A percentile compares a stretch with the other conserved stretches of the same genome.
Conservation (phyloP, 345 rosid genomes). For the Murraya koenigii region DNA sequence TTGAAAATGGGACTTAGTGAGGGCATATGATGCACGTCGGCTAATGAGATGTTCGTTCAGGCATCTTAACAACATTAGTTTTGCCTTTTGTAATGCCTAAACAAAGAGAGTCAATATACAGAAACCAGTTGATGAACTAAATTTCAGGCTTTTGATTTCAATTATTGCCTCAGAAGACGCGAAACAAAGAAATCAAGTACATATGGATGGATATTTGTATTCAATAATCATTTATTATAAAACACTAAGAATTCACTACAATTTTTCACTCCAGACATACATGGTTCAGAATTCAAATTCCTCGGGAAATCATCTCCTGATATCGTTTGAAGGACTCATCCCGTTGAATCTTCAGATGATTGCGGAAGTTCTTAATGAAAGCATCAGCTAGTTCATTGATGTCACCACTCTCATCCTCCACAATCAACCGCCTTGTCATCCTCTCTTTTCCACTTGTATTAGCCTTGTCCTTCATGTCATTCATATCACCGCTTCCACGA, state of each 20-base stretch:
- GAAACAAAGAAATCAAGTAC: too few species aligned
- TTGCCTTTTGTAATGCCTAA: neutral
- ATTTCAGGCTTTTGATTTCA: too few species aligned
- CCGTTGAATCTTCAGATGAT: slow-evolving; percentile 2
- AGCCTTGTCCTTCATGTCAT: neutral
- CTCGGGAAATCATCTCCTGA: neutral
- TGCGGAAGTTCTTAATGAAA: slow-evolving; percentile 27
- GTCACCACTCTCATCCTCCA: slow-evolving; percentile 6
- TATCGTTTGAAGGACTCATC: slow-evolving; percentile 6
- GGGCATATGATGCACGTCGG: neutral
- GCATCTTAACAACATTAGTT: neutral
- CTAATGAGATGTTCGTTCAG: neutral
- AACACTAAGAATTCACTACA: too few species aligned
- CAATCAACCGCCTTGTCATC: neutral
- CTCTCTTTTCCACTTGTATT: neutral
- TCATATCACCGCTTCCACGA: neutral
- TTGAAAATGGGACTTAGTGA: neutral
- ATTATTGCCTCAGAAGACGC: too few species aligned
- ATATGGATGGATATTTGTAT: too few species aligned
- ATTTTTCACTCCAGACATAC: too few species aligned
- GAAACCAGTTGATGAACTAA: too few species aligned
- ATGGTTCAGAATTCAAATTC: neutral
- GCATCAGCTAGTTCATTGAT: slow-evolving; percentile 27
- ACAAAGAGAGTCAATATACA: neutral
- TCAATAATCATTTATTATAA: too few species aligned